A percentile compares a stretch with the other conserved stretches of the same genome.
phyloP scores from a whole-genome alignment of 2,329 filamentous ascomycete genomes.

The Falciphora oryzae region DNA sequence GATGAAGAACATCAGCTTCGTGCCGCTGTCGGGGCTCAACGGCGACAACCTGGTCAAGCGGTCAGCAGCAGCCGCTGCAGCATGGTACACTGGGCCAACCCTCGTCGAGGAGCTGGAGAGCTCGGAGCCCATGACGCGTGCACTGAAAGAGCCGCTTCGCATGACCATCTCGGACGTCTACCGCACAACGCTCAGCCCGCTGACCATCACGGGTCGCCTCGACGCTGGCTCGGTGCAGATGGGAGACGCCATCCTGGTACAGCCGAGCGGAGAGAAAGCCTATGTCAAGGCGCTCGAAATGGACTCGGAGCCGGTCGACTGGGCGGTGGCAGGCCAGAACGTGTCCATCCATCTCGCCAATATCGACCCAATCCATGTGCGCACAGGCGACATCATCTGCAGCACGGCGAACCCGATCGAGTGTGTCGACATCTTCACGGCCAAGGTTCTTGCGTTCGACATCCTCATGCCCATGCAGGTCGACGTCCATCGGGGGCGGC shows the following conservation, averaged over 20 bases:
- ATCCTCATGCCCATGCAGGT: conserved; percentile 83
- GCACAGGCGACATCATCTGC: conserved; percentile 83
- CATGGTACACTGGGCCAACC: conserved; percentile 78
- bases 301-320: conserved; percentile 68
- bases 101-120: conserved; percentile 79
- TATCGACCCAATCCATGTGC: conserved; percentile 78
- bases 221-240: conserved; percentile 79
- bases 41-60: conserved; percentile 76
- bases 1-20: conserved; percentile 72
- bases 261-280: conserved; percentile 77
- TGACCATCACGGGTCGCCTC: conserved; percentile 81
- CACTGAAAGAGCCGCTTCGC: conserved; percentile 72
- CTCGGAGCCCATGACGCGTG: conserved; percentile 66
- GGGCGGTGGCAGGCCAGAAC: conserved; percentile 91
- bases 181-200: conserved; percentile 70
- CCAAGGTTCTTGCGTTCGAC: conserved; percentile 85
- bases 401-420: conserved; percentile 59
- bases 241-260: conserved; percentile 72
- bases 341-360: conserved; percentile 76
- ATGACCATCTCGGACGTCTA: conserved; percentile 88
- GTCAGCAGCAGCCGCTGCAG: conserved; percentile 48
- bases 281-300: conserved; percentile 77
- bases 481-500: conserved; percentile 79
- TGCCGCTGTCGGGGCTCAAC: conserved; percentile 83
- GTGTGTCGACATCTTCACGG: conserved; percentile 67